Percentiles rank a stretch among this genome's conserved stretches.
Conservation (phyloP, 2,329 filamentous ascomycete genomes). For the Talaromyces sp. region DNA sequence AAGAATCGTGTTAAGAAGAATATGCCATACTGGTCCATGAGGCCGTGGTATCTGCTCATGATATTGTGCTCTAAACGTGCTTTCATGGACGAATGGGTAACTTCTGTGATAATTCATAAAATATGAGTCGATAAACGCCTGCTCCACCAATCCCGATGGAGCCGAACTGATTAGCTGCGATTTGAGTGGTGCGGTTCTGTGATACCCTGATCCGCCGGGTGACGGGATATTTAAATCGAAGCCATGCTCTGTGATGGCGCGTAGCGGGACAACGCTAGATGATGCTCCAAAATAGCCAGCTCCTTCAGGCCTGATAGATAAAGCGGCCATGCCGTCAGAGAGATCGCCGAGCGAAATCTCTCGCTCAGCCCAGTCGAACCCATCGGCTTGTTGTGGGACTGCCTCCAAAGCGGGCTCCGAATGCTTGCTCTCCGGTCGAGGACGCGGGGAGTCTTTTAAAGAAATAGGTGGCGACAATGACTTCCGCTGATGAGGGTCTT, state of each 20-base stretch:
- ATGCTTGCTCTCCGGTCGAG: conserved; percentile 35
- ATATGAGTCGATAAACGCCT: conserved; percentile 47
- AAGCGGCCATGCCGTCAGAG: conserved; percentile 43
- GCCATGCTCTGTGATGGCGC: conserved; percentile 40
- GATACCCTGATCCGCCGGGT: conserved; percentile 27
- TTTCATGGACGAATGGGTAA: conserved; percentile 51
- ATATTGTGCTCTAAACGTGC: conserved; percentile 50
- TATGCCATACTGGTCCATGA: conserved; percentile 45
- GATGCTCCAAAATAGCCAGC: conserved; percentile 43
- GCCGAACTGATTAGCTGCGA: conserved; percentile 40
- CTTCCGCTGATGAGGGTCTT: conserved; percentile 32
- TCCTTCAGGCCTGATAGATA: conserved; percentile 42
- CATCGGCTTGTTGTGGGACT: conserved; percentile 44
- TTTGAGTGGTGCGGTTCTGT: conserved; percentile 36
- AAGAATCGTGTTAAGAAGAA: conserved; percentile 47
- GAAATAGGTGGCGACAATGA: conserved; percentile 37
- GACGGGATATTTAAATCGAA: conserved; percentile 41
- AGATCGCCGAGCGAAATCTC: conserved; percentile 40
- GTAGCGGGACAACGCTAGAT: conserved; percentile 41
- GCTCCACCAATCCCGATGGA: conserved; percentile 40
- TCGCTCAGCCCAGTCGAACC: conserved; percentile 54
- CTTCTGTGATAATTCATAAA: conserved; percentile 49
- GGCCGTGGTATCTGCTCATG: conserved; percentile 45
- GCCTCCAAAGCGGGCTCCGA: conserved; percentile 46
- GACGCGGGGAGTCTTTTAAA: conserved; percentile 40